Conservation (phyloP, 495 filamentous ascomycete genomes). For the Penicillium fimorum region DNA sequence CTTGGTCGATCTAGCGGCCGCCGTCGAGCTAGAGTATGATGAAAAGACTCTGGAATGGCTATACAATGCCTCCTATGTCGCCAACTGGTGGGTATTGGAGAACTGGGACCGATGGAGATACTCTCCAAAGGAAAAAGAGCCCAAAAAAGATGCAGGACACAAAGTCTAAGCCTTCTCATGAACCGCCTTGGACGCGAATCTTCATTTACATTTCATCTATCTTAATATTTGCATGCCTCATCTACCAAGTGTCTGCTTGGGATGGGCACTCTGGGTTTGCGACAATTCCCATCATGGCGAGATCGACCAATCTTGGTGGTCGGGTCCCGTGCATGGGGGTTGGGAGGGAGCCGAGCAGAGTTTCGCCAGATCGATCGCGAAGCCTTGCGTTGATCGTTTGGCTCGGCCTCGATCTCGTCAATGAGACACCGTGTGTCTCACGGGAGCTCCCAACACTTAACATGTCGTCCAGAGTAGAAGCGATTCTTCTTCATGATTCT, state of each 20-base stretch:
- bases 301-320: neutral
- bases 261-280: neutral
- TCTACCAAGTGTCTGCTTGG: neutral
- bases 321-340: neutral
- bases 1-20: constrained; percentile 33
- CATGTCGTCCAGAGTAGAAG: constrained; percentile 10
- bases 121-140: constrained; percentile 1
- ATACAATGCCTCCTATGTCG: constrained; percentile 42
- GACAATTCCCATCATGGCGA: neutral
- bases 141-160: neutral
- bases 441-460: neutral
- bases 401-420: neutral
- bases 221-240: constrained; percentile 13
- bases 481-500: constrained; percentile 3
- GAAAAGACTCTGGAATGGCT: constrained; percentile 42
- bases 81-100: constrained; percentile 46
- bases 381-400: neutral
- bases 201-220: constrained; percentile 12
- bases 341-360: neutral
- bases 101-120: constrained; percentile 33
- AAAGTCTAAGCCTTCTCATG: constrained; percentile 1
- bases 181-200: neutral
- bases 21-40: constrained; percentile 33
- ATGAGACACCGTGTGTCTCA: neutral
- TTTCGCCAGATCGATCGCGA: neutral